phyloP scores from a whole-genome alignment of 768 basidiomycete species.

The Pluteus cervinus region DNA sequence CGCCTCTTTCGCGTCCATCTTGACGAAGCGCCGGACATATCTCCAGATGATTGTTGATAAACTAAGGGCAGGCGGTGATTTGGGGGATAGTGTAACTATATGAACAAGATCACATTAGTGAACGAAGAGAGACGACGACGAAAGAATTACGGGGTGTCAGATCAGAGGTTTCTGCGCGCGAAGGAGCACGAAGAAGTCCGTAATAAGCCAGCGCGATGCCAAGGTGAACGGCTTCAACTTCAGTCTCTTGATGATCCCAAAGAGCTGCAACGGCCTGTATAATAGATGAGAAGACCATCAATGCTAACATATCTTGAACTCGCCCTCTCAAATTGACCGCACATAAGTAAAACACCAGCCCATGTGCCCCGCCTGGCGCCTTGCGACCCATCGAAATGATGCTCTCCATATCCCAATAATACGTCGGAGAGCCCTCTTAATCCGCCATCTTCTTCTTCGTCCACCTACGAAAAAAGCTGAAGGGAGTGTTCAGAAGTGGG shows the following conservation, averaged over 20 bases:
- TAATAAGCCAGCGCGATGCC: conserved; percentile 92
- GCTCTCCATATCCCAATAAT: conserved; percentile 70
- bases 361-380: conserved; percentile 61
- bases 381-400: conserved; percentile 70
- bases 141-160: conserved; percentile 66
- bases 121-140: background rate
- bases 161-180: conserved; percentile 77
- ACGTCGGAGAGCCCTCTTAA: conserved; percentile 71
- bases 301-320: conserved; percentile 15
- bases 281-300: background rate
- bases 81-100: conserved; percentile 65
- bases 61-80: conserved; percentile 66
- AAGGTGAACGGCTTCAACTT: conserved; percentile 92
- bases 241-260: conserved; percentile 80
- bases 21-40: conserved; percentile 88
- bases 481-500: background rate
- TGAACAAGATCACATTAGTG: background rate
- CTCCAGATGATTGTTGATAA: conserved; percentile 86
- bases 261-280: conserved; percentile 82
- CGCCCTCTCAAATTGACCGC: conserved; percentile 92
- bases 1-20: conserved; percentile 89
- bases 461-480: conserved; percentile 38
- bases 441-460: conserved; percentile 78
- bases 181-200: conserved; percentile 81
- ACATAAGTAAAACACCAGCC: conserved; percentile 82